Base-by-base conservation (phyloP, 1,284 basidiomycete species). In the Tylopilus sp. region DNA sequence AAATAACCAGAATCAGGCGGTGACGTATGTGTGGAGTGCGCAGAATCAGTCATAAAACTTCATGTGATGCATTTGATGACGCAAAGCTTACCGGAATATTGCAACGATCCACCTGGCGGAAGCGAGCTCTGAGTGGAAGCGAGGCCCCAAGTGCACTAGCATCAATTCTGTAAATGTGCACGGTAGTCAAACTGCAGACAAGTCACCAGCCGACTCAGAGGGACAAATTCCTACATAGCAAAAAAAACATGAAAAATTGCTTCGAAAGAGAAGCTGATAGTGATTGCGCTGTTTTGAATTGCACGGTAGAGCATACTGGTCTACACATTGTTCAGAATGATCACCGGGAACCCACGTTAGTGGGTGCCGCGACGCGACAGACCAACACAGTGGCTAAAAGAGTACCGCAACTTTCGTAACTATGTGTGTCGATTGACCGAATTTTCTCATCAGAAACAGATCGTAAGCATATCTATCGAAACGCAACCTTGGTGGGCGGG, bases 361-460 rank as follows among this genome's bases (percentile, higher is more conserved):
- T 44, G 41, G 41, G 41, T n/a, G n/a, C n/a, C 19, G 41, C 18
- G 39, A 36, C 10, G 6, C 6, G 10, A 36, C 33, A 36, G 33
- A 36, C 33, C 33, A 36, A 36, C 6, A 36, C 39, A 18, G 15
- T 41, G 39, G 39, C 39, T 3, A 12, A 16, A 41, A 4, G 13
- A 12, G 39, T 19, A 19, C 41, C 19, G 41, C 41, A 9, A 44
- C 19, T 44, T 22, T 9, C 41, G 41, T 22, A 44, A 44, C 41
- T 44, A 44, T 18, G n/a, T n/a, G n/a, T n/a, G n/a, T n/a, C n/a
- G n/a, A n/a, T n/a, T n/a, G n/a, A n/a, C n/a, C n/a, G n/a, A n/a
- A 22, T n/a, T 49, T 44, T 44, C 8, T 8, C 26, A 62, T 70
- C 62, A 72, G 60, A 72, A 59, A 60, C n/a, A n/a, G n/a, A 51